Evolutionary conservation across 495 filamentous ascomycete genomes (phyloP).

Genomic region (Xylaria bambusicola): DNA sequence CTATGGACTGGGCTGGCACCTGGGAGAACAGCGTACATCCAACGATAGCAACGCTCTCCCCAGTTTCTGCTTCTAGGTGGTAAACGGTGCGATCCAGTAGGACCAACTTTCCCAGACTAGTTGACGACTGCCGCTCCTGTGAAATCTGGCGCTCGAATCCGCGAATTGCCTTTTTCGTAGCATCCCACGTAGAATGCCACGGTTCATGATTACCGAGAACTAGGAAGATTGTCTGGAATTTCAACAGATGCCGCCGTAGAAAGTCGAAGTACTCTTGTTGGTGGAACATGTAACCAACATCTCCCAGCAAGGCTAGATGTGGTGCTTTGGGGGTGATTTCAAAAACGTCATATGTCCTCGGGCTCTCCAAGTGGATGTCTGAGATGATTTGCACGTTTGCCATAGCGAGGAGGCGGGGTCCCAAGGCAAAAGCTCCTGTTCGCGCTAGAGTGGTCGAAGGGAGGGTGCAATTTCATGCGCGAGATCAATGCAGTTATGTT

Average conservation of each 20-base stretch:
- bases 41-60: not conserved
- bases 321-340: not conserved
- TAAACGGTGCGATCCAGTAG: not conserved
- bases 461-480: too few relatives aligned
- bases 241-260: not conserved
- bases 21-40: not conserved
- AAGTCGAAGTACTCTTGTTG: conserved; percentile 1
- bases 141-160: not conserved
- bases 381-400: conserved; percentile 1
- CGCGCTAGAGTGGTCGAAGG: too few relatives aligned
- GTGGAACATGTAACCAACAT: not conserved
- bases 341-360: not conserved
- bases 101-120: not conserved
- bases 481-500: too few relatives aligned
- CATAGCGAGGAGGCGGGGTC: too few relatives aligned
- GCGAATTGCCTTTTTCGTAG: not conserved
- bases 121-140: too few relatives aligned
- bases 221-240: not conserved
- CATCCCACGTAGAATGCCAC: conserved; percentile 1
- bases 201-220: conserved; percentile 10
- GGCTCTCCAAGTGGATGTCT: conserved; percentile 7
- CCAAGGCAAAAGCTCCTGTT: too few relatives aligned
- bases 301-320: not conserved
- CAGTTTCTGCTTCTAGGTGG: not conserved
- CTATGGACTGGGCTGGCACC: not conserved